These are phyloP conservation scores for Alternaria brassicicola DNA, from an alignment of 2,329 filamentous ascomycete genomes.

Conservation along the genomic window DNA sequence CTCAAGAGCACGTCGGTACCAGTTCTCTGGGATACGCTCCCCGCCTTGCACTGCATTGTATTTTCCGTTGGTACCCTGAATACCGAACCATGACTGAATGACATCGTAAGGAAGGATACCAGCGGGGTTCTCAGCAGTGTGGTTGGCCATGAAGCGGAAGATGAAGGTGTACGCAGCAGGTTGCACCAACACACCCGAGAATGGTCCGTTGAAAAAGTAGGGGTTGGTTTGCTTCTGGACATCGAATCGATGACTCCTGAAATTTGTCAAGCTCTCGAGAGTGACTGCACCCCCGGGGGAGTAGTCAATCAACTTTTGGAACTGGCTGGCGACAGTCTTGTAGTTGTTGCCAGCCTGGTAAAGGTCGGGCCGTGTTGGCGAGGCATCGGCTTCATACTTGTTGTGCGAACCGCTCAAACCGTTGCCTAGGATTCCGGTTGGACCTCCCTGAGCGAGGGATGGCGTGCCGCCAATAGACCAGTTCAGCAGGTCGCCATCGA, in stretches of 20 bases:
- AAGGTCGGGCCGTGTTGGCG: conserved; percentile 29
- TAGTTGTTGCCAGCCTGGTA: conserved; percentile 33
- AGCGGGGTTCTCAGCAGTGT: conserved; percentile 23
- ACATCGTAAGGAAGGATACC: conserved; percentile 23
- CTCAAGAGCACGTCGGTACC: conserved; percentile 30
- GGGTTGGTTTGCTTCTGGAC: conserved; percentile 26
- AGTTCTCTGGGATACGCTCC: conserved; percentile 30
- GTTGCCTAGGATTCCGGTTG: conserved; percentile 26
- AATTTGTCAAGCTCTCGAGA: conserved; percentile 26
- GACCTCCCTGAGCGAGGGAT: conserved; percentile 24
- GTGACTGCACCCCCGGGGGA: conserved; percentile 30
- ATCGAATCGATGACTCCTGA: conserved; percentile 29
- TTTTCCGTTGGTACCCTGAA: conserved; percentile 20
- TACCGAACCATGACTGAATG: conserved; percentile 33
- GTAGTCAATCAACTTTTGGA: conserved; percentile 29
- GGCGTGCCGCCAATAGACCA: conserved; percentile 35
- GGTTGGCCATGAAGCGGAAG: conserved; percentile 37
- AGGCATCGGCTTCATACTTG: conserved; percentile 33
- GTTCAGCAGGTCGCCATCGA: conserved; percentile 27
- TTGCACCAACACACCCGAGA: conserved; percentile 31
- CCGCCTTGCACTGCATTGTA: conserved; percentile 26
- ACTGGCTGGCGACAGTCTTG: conserved; percentile 26
- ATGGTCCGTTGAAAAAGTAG: conserved; percentile 33
- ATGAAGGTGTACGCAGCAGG: conserved; percentile 36
- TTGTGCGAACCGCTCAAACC: conserved; percentile 31